A percentile compares a stretch with the other conserved stretches of the same genome.
Evolutionary conservation across 2,329 filamentous ascomycete species (phyloP).

Genomic region (Colletotrichum scovillei): DNA sequence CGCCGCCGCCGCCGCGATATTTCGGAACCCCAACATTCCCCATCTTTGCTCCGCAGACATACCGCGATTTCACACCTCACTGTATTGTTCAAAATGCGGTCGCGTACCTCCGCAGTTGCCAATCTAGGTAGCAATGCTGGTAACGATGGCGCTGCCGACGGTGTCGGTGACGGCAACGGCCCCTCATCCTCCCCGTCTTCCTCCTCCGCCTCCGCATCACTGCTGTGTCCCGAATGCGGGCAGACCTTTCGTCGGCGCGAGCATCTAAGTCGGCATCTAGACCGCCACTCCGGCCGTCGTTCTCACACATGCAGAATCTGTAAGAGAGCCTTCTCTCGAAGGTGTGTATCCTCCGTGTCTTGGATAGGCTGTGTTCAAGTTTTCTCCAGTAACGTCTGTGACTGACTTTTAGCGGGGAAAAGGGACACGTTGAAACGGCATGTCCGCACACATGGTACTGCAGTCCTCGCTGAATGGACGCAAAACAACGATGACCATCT

Average conservation of each 20-base stretch:
- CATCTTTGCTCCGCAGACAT: not conserved
- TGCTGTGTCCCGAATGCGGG: conserved; percentile 6
- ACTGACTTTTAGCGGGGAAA: not conserved
- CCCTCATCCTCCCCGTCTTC: not conserved
- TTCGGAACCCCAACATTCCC: not conserved
- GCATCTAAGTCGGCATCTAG: conserved; percentile 9
- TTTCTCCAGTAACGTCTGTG: not conserved
- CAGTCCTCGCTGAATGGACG: not conserved
- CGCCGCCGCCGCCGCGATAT: not conserved
- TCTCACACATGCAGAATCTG: conserved; percentile 2
- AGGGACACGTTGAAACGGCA: not conserved
- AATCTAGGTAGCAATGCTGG: not conserved
- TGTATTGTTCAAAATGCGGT: not conserved
- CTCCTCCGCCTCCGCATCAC: not conserved
- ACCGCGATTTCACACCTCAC: not conserved
- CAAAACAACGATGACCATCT: not conserved
- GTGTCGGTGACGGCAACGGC: not conserved
- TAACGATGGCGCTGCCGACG: not conserved
- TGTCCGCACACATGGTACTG: not conserved
- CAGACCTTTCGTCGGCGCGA: conserved; percentile 5
- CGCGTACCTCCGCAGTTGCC: not conserved
- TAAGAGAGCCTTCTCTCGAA: not conserved
- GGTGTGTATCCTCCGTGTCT: not conserved
- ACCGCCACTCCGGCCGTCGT: not conserved
- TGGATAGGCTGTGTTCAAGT: not conserved